Percentiles rank a stretch among this genome's conserved stretches.
phyloP scores from a whole-genome alignment of 2,329 filamentous ascomycete genomes.

The Botrytis fabae region DNA sequence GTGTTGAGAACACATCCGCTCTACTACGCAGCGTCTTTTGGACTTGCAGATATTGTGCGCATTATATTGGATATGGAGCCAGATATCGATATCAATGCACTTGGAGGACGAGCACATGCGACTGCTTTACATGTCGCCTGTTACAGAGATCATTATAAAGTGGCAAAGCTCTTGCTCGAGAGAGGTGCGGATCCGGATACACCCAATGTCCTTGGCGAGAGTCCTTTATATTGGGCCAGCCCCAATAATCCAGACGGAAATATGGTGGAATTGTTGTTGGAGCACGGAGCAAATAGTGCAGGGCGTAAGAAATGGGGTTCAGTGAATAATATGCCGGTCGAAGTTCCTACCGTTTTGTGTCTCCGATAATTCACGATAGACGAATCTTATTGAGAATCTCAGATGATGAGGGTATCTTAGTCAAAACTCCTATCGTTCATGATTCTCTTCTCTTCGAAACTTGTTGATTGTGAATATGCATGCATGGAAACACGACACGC shows the following conservation, averaged over 20 bases:
- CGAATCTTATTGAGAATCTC: neutral
- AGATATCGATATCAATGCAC: constrained; percentile 28
- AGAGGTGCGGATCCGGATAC: constrained; percentile 30
- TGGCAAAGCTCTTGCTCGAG: constrained; percentile 30
- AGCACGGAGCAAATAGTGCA: constrained; percentile 26
- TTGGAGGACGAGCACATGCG: constrained; percentile 29
- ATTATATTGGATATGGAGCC: constrained; percentile 28
- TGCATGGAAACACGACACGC: neutral
- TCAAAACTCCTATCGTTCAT: neutral
- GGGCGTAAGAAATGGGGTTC: neutral
- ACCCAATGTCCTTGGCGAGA: constrained; percentile 24
- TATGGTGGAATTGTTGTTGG: constrained; percentile 28
- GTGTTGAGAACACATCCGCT: constrained; percentile 29
- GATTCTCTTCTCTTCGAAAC: neutral
- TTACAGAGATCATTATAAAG: constrained; percentile 28
- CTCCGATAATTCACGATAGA: neutral
- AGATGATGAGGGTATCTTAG: neutral
- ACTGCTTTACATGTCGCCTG: constrained; percentile 32
- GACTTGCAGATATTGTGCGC: constrained; percentile 28
- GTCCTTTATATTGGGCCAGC: constrained; percentile 29
- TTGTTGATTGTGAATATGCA: neutral
- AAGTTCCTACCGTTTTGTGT: neutral
- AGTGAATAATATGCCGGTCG: neutral
- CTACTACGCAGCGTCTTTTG: constrained; percentile 34
- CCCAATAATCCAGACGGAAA: constrained; percentile 5